A percentile compares a stretch with the other conserved stretches of the same genome.
Evolutionary conservation across 1,284 basidiomycete genomes (phyloP).

Genomic region (Irpex lacteus): DNA sequence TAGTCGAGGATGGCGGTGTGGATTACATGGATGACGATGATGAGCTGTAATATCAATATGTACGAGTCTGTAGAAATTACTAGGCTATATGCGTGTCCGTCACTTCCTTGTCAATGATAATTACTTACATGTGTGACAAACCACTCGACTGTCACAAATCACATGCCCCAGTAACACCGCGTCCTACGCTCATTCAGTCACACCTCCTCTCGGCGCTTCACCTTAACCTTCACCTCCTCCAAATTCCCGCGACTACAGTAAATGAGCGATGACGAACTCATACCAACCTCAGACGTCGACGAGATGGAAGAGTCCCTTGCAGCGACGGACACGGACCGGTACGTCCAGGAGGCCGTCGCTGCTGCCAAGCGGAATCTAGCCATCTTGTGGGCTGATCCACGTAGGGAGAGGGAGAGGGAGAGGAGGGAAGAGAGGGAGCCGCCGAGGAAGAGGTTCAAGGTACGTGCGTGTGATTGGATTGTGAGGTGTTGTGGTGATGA

Average conservation of each 20-base stretch:
- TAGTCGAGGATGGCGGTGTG: neutral
- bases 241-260: neutral
- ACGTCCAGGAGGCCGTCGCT: neutral
- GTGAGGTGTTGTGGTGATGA: too few species aligned
- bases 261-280: neutral
- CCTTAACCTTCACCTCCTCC: neutral
- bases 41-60: neutral
- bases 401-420: too few species aligned
- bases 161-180: neutral
- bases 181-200: neutral
- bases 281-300: neutral
- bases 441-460: too few species aligned
- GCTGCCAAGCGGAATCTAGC: neutral
- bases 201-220: neutral
- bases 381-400: neutral
- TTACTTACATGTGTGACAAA: too few species aligned
- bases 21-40: constrained; percentile 2
- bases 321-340: neutral
- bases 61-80: too few species aligned
- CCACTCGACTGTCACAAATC: neutral
- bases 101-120: too few species aligned
- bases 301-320: neutral
- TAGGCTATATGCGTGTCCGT: too few species aligned
- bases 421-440: too few species aligned
- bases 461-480: too few species aligned